Conservation (phyloP, 306 rosid species). For the Nissolia schottii region DNA sequence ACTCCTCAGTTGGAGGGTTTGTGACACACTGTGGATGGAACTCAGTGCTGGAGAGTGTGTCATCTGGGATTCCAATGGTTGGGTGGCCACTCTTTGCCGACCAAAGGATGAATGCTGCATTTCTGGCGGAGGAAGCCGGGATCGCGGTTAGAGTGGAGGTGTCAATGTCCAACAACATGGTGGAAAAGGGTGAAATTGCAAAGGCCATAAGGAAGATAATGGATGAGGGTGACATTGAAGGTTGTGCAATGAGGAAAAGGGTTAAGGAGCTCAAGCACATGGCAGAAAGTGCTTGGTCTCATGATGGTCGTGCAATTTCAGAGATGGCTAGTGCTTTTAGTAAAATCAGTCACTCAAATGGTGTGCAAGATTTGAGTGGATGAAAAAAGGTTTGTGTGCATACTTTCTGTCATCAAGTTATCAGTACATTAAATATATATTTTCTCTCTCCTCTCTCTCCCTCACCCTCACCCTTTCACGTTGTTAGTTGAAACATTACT, state of each 20-base stretch:
- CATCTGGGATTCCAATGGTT: not conserved
- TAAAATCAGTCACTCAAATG: not conserved
- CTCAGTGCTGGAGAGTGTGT: too few species aligned
- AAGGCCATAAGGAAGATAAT: not conserved
- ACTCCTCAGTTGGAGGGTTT: too few species aligned
- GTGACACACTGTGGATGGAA: too few species aligned
- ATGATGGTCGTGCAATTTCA: not conserved
- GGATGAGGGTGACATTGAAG: too few species aligned
- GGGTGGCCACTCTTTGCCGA: not conserved
- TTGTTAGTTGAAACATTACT: too few species aligned
- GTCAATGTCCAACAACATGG: not conserved
- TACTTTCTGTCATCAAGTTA: too few species aligned
- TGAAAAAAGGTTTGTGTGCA: too few species aligned
- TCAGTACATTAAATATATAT: too few species aligned
- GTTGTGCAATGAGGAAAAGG: not conserved
- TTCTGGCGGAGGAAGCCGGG: not conserved
- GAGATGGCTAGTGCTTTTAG: not conserved
- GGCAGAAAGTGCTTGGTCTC: not conserved
- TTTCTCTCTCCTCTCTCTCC: too few species aligned
- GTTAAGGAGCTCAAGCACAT: not conserved
- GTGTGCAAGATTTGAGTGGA: too few species aligned
- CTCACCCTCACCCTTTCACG: too few species aligned
- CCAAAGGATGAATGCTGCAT: not conserved
- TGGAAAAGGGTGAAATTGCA: not conserved
- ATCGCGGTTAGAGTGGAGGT: not conserved